Evolutionary conservation across 352 stramenopile genomes (phyloP).

Genomic region (Phytopythium chamaehyphon): DNA sequence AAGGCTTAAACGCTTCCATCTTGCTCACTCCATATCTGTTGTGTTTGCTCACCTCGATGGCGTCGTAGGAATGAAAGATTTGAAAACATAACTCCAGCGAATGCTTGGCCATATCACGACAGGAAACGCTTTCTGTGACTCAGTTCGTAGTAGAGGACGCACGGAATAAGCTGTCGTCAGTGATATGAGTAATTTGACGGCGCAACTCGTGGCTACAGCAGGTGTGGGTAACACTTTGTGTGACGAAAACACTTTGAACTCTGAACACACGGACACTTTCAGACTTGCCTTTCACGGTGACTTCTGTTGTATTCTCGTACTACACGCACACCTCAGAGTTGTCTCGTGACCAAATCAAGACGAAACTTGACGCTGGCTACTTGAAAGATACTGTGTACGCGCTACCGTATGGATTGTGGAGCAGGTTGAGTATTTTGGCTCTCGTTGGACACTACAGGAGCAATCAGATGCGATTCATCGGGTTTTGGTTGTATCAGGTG

Average conservation of each 20-base stretch:
- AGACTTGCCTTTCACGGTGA: too few species aligned
- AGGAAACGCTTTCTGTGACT: slow-evolving; percentile 65
- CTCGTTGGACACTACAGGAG: slow-evolving; percentile 8
- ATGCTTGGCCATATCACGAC: slow-evolving; percentile 47
- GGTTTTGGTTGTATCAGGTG: slow-evolving; percentile 51
- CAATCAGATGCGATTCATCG: slow-evolving; percentile 16
- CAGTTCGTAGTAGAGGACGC: slow-evolving; percentile 58
- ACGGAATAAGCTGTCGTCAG: slow-evolving; percentile 82
- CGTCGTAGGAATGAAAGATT: slow-evolving; percentile 38
- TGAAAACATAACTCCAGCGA: slow-evolving; percentile 31
- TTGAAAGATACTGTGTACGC: slow-evolving; percentile 23
- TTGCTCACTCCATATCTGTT: slow-evolving; percentile 54
- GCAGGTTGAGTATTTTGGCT: slow-evolving; percentile 42
- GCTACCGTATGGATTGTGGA: slow-evolving; percentile 51
- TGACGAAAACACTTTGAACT: slow-evolving; percentile 62
- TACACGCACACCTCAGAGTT: too few species aligned
- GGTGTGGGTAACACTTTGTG: slow-evolving; percentile 61
- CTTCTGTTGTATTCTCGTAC: too few species aligned
- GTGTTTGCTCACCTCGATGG: slow-evolving; percentile 70
- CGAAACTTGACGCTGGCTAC: slow-evolving; percentile 26
- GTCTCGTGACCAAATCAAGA: slow-evolving; percentile 24
- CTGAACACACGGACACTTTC: too few species aligned
- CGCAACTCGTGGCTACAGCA: slow-evolving; percentile 68
- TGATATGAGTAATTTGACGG: slow-evolving; percentile 80
- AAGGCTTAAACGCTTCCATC: slow-evolving; percentile 62